Base-by-base conservation (phyloP, 1,284 basidiomycete species). In the Kalmanozyma brasiliensis region DNA sequence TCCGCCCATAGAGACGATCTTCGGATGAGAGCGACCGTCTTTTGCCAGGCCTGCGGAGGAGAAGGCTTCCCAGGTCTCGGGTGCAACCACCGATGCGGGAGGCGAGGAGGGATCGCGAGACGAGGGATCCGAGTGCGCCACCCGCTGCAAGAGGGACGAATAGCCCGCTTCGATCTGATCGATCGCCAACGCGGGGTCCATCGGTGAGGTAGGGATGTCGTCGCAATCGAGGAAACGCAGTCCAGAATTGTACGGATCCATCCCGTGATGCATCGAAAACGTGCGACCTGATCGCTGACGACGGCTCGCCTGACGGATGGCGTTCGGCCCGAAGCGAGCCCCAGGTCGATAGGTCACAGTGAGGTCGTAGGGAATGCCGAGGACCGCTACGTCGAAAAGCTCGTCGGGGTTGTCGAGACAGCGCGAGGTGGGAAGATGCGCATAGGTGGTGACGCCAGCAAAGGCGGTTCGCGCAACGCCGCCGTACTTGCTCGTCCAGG, bases 1-100 rank as follows among this genome's bases (percentile, higher is more conserved):
- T 14, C 84, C 84, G 2, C 84, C 84, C 19, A 84, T 74, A 7
- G 83, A 79, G 14, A 85, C 79, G 46, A 85, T 80, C 19, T 83
- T 77, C 9, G 83, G 83, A 38, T 80, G 77, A 11, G 73, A 41
- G 36, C 61, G 52, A 45, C 51, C 44, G 34, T 73, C 68, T 20
- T 60, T 55, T 22, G 78, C 60, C 10, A 71, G 40, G 8, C 52
- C 48, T 35, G 65, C 49, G 33, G 84, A 32, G 86, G 84, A 11
- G 87, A 87, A 79, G 1, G 84, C 9, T 75, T 38, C 26, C 67
- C 67, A 65, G 6, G 57, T 43, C 17, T 57, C 53, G 20, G 41
- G n/a, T 11, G 45, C 34, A 0, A 70, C 67, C 0, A 32, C 41
- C 3, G 59, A 40, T 26, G 16, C 47, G 2, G 56, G 61, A 11